These are phyloP conservation scores for Copromyces sp. DNA, from an alignment of 495 filamentous ascomycete genomes.

Conservation along the genomic window DNA sequence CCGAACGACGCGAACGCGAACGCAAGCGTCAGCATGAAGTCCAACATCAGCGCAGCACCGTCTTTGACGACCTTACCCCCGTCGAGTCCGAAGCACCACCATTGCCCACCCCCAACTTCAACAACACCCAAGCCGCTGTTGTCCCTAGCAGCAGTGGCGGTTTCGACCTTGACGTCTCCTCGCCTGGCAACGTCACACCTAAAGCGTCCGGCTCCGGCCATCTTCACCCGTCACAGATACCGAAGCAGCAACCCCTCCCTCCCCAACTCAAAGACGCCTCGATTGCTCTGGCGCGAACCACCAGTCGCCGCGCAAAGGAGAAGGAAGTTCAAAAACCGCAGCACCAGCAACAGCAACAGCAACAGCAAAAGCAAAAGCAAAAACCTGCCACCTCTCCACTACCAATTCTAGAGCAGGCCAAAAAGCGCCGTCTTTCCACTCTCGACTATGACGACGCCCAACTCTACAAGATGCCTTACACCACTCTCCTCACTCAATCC, in stretches of 20 bases:
- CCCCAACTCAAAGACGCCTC: conserved; percentile 2
- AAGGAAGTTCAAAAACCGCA: neutral
- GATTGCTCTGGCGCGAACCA: conserved; percentile 15
- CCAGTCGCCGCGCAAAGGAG: conserved; percentile 24
- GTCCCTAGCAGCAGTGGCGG: conserved; percentile 8
- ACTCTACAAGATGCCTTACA: conserved; percentile 44
- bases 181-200: neutral
- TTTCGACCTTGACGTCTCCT: conserved; percentile 11
- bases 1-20: conserved; percentile 5
- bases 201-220: neutral
- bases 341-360: conserved; percentile 2
- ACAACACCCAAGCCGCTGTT: conserved; percentile 23
- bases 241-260: conserved; percentile 1
- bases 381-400: neutral
- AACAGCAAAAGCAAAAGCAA: conserved; percentile 1
- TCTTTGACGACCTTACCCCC: conserved; percentile 19
- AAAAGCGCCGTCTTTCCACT: conserved; percentile 28
- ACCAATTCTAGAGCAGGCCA: conserved; percentile 3
- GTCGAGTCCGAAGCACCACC: conserved; percentile 8
- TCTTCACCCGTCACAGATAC: neutral
- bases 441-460: conserved; percentile 45
- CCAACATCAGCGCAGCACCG: conserved; percentile 22
- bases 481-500: conserved; percentile 38
- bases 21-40: conserved; percentile 15
- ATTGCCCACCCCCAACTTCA: conserved; percentile 11